Evolutionary conservation across 495 filamentous ascomycete genomes (phyloP), one percentile per base, ranked within the genome.

Genomic region (Penicillium alfredii): DNA sequence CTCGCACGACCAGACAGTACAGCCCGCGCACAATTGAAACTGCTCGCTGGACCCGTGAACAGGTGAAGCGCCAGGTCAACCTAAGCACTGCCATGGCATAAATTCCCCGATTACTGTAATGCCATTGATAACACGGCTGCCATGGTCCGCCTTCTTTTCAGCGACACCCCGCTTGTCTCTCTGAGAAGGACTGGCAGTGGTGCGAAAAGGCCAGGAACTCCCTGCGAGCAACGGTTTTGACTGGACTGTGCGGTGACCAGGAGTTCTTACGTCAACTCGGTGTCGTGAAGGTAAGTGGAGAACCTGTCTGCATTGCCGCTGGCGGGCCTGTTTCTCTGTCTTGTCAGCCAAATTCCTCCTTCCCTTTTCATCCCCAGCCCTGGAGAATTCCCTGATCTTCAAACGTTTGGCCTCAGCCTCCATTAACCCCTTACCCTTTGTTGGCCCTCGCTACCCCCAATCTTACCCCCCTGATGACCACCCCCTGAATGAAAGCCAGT

Each of bases 31-130:
- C 92, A 4, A 80, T 87, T 42, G 88, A 96, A 18, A 97, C 90
- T 12, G 92, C 92, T 51, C 82, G 92, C 33, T 98, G 92, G 92
- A 88, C 92, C 40, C 81, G 92, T 23, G 93, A 97, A 69, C 88
- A 95, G 54, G 88, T 97, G 55, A 95, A 95, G 73, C 81, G 86
- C 45, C 92, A 98, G 60, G 76, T 84, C 34, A 73, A 65, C 58
- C 25, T 71, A 49, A 49, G 58, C 17, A 58, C 61, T 41, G 53
- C 55, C 14, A 65, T 66, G 63, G 50, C 63, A 14, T 69, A 64
- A 61, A 44, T 29, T n/a, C n/a, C n/a, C n/a, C n/a, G n/a, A 12
- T 4, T 16, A 27, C 18, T 44, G 42, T 50, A 34, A 49, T 34
- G 33, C 14, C 12, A 35, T 34, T 24, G 47, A 40, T 28, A 16